Evolutionary conservation across 1,284 basidiomycete genomes (phyloP), one percentile per base, ranked within the genome.

Genomic region (Malassezia psittaci): DNA sequence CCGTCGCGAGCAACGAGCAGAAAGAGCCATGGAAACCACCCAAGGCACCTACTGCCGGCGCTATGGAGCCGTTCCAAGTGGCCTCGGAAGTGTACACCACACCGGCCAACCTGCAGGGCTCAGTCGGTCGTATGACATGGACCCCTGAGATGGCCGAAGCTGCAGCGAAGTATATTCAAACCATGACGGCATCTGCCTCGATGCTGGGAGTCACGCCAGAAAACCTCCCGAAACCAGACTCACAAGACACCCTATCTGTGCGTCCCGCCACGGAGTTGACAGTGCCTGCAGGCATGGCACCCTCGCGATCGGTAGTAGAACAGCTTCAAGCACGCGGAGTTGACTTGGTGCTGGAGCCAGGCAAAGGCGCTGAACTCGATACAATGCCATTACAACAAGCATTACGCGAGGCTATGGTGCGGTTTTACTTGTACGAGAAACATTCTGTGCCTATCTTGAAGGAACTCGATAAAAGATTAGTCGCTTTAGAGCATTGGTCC

Each of bases 361-460:
- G 55, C 40, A 42, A 36, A 6, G 55, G 55, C 18, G 38, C 37
- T n/a, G 45, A 48, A 51, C 66, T 65, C 0, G 43, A 54, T 12
- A 62, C 66, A 24, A 54, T 72, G 60, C 48, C 64, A 1, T 53
- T 72, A 19, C 57, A 52, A 10, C 48, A 64, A n/a, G 68, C 69
- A 16, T 59, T 74, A 11, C 67, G 72, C 46, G 69, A 72, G 42
- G 65, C 70, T 62, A 71, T 72, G 69, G 48, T 64, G 16, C 69
- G 71, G 36, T 74, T 74, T 60, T 74, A 74, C 64, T 62, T 69
- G 15, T 74, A 69, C 57, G 71, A 74, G 52, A 59, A 68, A 3
- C 72, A 72, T 60, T 68, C 69, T 10, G 65, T 74, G 8, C 71
- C 71, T 6, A 60, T 72, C 21, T 61, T 74, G 18, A 63, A 68